A percentile compares a stretch with the other conserved stretches of the same genome.
phyloP scores from a whole-genome alignment of 306 rosid species.

The Quercus gilva region DNA sequence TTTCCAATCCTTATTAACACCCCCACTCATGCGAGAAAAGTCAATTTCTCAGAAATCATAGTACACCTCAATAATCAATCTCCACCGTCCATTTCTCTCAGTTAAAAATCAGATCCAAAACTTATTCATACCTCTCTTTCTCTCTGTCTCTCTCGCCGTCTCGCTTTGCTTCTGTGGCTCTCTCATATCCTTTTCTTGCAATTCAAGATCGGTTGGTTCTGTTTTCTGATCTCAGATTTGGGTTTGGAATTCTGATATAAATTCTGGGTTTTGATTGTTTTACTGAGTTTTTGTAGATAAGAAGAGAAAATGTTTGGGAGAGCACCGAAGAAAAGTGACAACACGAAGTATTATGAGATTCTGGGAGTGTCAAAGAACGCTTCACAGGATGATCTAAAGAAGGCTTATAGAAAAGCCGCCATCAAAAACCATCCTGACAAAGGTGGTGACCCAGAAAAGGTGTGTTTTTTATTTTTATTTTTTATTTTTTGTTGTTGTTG shows the following conservation, averaged over 20 bases:
- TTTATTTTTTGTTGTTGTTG: background rate
- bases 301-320: constrained; percentile 49
- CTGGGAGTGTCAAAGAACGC: constrained; percentile 56
- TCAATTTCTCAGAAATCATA: background rate
- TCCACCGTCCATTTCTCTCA: constrained; percentile 16
- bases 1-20: background rate
- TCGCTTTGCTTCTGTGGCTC: background rate
- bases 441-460: constrained; percentile 64
- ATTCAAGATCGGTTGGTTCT: constrained; percentile 18
- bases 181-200: background rate
- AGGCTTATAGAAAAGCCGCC: constrained; percentile 59
- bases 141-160: constrained; percentile 26
- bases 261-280: background rate
- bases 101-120: background rate
- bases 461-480: background rate
- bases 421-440: constrained; percentile 58
- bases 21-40: background rate
- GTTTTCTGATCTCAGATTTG: background rate
- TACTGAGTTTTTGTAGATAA: background rate
- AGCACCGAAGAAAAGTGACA: constrained; percentile 53
- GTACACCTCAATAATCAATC: constrained; percentile 4
- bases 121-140: background rate
- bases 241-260: background rate
- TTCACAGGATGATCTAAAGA: constrained; percentile 58
- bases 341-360: constrained; percentile 48